Evolutionary conservation across 768 basidiomycete species (phyloP), one percentile per base, ranked within the genome.

Genomic region (Kondoa malvinella): DNA sequence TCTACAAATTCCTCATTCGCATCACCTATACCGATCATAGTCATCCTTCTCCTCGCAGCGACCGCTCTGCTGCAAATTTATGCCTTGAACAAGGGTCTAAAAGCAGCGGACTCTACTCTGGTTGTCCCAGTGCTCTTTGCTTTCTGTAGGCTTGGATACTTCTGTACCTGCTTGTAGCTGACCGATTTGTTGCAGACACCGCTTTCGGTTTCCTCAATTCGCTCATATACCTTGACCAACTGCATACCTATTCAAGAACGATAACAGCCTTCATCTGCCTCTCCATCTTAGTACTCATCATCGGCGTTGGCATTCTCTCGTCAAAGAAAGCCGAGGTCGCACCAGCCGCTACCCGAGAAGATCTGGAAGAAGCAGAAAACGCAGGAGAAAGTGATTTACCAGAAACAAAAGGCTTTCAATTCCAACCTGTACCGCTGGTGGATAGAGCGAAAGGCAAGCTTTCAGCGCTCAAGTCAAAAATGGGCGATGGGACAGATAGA

Each of bases 111-210:
- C 67, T 76, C 76, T 3, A 77, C 77, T 16, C 72, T 95, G 0
- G 90, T 95, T 21, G 92, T 95, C 0, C 92, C 94, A 0, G 86
- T 92, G 16, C 95, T 96, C 76, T 96, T 94, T 75, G 90, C 90
- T 12, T 85, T 91, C 12, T 92, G 92, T 74, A 92, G n/a, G n/a
- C 89, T 0, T 87, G 88, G 89, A 83, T 88, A 75, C 58, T 57
- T 30, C 57, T 17, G 59, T 27, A 26, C 30, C 58, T n/a, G 40
- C 40, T 8, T 50, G 40, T 8, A 21, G 21, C 21, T 50, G 21
- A 50, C 40, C 12, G 57, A 33, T 27, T 63, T 70, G 40, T 30
- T 61, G 21, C 60, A 3, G 57, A 29, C 57, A 60, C 30, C n/a
- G 67, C 29, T 12, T 63, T 4, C 50, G 83, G 82, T 21, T 85